phyloP scores from a whole-genome alignment of 2,329 filamentous ascomycete species.

The Aspergillus transmontanensis region DNA sequence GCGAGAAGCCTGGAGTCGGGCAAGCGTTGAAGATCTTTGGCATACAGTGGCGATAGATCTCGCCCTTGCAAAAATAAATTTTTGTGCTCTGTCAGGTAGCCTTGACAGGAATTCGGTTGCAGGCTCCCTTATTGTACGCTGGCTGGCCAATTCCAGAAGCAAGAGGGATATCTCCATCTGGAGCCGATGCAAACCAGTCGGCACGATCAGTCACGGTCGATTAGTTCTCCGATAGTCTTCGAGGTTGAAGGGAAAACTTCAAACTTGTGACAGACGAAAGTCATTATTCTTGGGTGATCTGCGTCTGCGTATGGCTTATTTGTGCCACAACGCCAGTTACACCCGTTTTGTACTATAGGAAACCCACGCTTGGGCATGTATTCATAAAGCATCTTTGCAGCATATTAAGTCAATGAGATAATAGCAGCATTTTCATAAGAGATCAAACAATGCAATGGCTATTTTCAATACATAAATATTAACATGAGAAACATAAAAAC shows the following conservation, averaged over 20 bases:
- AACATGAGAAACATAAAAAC: conserved; percentile 4
- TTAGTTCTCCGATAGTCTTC: too few species aligned
- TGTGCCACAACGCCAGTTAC: not conserved
- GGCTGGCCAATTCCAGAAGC: not conserved
- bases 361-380: not conserved
- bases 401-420: not conserved
- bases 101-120: not conserved
- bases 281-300: not conserved
- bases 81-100: not conserved
- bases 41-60: conserved; percentile 45
- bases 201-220: not conserved
- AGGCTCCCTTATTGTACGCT: not conserved
- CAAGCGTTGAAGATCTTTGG: conserved; percentile 54
- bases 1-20: conserved; percentile 42
- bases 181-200: not conserved
- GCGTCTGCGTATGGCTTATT: not conserved
- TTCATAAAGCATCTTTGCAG: conserved; percentile 6
- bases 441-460: not conserved
- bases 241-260: not conserved
- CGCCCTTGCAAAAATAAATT: not conserved
- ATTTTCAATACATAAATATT: conserved; percentile 5
- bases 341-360: not conserved
- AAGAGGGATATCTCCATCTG: not conserved
- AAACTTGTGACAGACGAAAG: not conserved
- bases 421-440: not conserved